These are phyloP conservation scores for Rhizophora apiculata DNA, from an alignment of 345 rosid species.

Conservation along the genomic window DNA sequence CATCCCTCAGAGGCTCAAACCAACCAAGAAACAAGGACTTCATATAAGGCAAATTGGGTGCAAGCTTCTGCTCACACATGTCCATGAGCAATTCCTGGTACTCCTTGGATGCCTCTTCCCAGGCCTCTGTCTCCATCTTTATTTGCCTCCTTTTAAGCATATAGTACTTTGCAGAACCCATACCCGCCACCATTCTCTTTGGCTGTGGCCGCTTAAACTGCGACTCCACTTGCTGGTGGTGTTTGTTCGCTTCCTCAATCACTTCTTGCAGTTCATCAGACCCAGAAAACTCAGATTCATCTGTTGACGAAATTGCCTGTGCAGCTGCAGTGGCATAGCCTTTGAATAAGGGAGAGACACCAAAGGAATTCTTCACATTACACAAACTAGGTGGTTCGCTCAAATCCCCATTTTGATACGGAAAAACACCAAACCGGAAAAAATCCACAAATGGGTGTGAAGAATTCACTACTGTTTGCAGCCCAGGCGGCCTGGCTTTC, in stretches of 20 bases:
- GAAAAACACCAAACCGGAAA: slow-evolving; percentile 1
- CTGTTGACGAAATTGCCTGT: slow-evolving; percentile 54
- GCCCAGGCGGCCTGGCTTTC: slow-evolving; percentile 12
- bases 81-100: slow-evolving; percentile 73
- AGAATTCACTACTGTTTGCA: slow-evolving; percentile 7
- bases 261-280: slow-evolving; percentile 63
- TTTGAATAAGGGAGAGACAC: slow-evolving; percentile 22
- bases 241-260: slow-evolving; percentile 39
- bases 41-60: slow-evolving; percentile 85
- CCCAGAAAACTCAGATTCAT: slow-evolving; percentile 68
- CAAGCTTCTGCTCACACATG: slow-evolving; percentile 95
- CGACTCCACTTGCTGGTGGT: slow-evolving; percentile 33
- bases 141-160: slow-evolving; percentile 60
- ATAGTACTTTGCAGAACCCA: slow-evolving; percentile 49
- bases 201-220: slow-evolving; percentile 28
- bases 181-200: slow-evolving; percentile 52
- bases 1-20: slow-evolving; percentile 87
- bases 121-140: slow-evolving; percentile 88
- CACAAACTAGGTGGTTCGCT: slow-evolving; percentile 12
- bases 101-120: slow-evolving; percentile 87
- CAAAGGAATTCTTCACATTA: slow-evolving; percentile 14
- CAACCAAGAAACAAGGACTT: slow-evolving; percentile 89
- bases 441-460: slow-evolving; percentile 13
- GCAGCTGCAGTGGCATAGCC: slow-evolving; percentile 55
- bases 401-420: slow-evolving; percentile 21